Evolutionary conservation across 2,329 filamentous ascomycete species (phyloP).

Genomic region (Raffaelea arxii): DNA sequence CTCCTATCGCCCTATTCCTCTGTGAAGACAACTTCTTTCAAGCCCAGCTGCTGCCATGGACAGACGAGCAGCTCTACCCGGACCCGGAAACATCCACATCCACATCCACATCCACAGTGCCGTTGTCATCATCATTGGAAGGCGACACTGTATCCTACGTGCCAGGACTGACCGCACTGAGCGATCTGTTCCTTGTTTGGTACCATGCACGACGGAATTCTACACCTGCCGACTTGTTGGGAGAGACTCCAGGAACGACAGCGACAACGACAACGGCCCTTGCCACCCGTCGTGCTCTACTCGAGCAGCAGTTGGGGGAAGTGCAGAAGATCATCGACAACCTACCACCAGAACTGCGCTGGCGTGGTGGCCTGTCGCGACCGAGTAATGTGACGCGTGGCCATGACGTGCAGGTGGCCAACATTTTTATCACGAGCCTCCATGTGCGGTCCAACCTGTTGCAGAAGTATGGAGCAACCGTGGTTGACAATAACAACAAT

Average conservation of each 20-base stretch:
- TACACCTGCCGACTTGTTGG: conserved; percentile 4
- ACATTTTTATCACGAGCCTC: conserved; percentile 26
- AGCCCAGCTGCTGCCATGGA: background rate
- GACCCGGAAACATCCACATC: background rate
- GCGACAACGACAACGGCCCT: background rate
- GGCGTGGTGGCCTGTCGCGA: conserved; percentile 25
- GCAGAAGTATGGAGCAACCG: conserved; percentile 18
- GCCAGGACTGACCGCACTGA: conserved; percentile 22
- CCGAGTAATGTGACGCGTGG: conserved; percentile 19
- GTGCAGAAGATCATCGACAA: conserved; percentile 21
- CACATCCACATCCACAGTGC: background rate
- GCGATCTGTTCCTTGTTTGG: conserved; percentile 24
- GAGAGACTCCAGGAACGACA: background rate
- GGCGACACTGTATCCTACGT: conserved; percentile 22
- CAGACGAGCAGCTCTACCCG: conserved; percentile 2
- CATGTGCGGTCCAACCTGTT: conserved; percentile 26
- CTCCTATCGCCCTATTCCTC: background rate
- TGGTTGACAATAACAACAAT: too few relatives aligned
- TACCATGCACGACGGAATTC: conserved; percentile 17
- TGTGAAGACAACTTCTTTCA: background rate
- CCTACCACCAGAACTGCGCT: conserved; percentile 23
- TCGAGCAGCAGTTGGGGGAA: conserved; percentile 7
- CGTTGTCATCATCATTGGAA: conserved; percentile 18
- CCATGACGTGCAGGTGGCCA: conserved; percentile 26
- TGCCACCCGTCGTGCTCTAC: conserved; percentile 6